Evolutionary conservation across 441 rosid species (phyloP), one percentile per base, ranked within the genome.

Genomic region (Croton setiger): DNA sequence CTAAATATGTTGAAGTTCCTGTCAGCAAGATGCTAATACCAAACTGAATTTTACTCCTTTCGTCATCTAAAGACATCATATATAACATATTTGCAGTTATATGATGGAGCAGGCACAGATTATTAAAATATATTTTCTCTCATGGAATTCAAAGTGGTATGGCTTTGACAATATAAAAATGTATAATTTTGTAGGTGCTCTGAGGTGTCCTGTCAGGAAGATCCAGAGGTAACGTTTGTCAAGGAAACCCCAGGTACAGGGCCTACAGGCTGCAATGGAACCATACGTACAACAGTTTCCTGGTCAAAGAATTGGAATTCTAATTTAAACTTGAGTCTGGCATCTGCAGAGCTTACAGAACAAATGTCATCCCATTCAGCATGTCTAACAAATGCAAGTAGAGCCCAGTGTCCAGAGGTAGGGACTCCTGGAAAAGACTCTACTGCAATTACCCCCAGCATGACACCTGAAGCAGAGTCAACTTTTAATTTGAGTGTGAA

Each of bases 401-500:
- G 58, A 76, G 63, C 76, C 47, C 81, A 79, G 58, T 71, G 77
- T 33, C 78, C 79, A 13, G 58, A 23, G 72, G 51, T 63, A 60
- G 79, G 75, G 70, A 89, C 86, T 75, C 89, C 93, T 3, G 76
- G 74, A 63, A 84, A 82, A 69, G 75, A 84, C 73, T 72, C 68
- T 49, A 35, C 72, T 61, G 74, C 72, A 20, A 74, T 71, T 64
- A 75, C 72, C 72, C 17, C 66, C 79, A 74, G 76, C 78, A n/a
- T 71, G 79, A 76, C 68, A 66, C 73, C 73, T 63, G 93, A 86
- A 79, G 76, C 53, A 60, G 94, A 87, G 57, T 81, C 85, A 52
- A 72, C 92, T 75, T 64, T 79, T 72, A 80, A 80, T 80, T 61
- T 53, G 48, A 94, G 99, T 68, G 92, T 81, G 72, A 90, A 84